These are phyloP conservation scores for Crataegus laevigata DNA, from an alignment of 306 rosid species.

Conservation along the genomic window DNA sequence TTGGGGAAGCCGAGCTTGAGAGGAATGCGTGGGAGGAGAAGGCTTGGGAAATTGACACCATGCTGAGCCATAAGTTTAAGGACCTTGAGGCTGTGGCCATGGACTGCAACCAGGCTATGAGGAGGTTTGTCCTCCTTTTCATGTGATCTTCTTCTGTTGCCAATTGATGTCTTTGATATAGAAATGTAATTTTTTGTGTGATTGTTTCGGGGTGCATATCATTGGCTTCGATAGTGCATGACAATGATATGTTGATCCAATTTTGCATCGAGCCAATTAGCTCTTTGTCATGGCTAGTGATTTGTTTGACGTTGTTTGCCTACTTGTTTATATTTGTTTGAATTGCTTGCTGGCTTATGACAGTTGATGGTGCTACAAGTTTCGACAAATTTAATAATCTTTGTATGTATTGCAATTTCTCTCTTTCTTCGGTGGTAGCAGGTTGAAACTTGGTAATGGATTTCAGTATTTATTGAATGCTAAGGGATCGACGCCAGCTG, in stretches of 20 bases:
- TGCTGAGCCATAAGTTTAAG: constrained; percentile 41
- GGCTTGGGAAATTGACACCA: constrained; percentile 59
- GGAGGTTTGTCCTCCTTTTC: constrained; percentile 35
- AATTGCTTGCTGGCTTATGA: neutral
- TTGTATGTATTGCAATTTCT: neutral
- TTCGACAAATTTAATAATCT: neutral
- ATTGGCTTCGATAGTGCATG: neutral
- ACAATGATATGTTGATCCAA: neutral
- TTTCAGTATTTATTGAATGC: constrained; percentile 65
- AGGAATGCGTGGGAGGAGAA: constrained; percentile 78
- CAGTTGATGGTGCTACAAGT: neutral
- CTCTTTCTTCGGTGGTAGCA: constrained; percentile 14
- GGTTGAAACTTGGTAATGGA: constrained; percentile 63
- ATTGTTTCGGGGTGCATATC: neutral
- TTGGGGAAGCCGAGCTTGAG: constrained; percentile 52
- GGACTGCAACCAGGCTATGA: constrained; percentile 72
- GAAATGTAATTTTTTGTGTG: neutral
- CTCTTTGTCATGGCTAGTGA: neutral
- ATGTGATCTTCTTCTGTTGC: neutral
- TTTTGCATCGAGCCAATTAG: neutral
- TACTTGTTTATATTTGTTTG: neutral
- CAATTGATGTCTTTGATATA: neutral
- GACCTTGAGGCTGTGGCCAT: constrained; percentile 62
- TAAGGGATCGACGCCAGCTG: constrained; percentile 63
- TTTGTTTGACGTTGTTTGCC: too few relatives aligned